Percentiles rank a stretch among this genome's conserved stretches.
Conservation (phyloP, 139 green algal genomes). For the Monoraphidium neglectum region DNA sequence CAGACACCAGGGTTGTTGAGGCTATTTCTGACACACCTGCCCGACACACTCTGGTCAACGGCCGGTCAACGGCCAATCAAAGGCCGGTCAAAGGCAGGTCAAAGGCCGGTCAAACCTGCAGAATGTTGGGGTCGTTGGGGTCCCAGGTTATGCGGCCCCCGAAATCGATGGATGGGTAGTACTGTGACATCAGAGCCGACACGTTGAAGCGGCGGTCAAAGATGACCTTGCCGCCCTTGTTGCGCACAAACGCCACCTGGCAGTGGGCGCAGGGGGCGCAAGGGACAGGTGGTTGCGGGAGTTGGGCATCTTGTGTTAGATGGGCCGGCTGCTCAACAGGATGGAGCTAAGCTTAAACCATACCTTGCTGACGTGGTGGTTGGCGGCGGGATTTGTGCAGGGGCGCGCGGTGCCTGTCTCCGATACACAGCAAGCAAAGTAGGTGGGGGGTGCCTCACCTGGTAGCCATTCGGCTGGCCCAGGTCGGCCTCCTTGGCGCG, state of each 20-base stretch:
- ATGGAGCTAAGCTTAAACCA: no score
- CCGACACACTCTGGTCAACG: no score
- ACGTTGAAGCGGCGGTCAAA: conserved; percentile 83
- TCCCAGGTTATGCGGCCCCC: conserved; percentile 62
- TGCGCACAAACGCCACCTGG: conserved; percentile 57
- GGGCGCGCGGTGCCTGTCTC: no score
- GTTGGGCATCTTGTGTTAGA: no score
- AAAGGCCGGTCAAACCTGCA: conserved; percentile 55
- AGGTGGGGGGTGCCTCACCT: no score
- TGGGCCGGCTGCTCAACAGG: no score
- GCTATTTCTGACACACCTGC: no score
- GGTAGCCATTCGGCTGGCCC: conserved; percentile 45
- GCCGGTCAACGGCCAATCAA: conserved; percentile 1
- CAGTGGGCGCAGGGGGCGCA: not conserved
- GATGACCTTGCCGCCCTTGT: conserved; percentile 58
- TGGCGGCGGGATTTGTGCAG: no score
- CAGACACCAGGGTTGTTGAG: no score
- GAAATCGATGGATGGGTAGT: conserved; percentile 51
- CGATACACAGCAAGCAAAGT: no score
- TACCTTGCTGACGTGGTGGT: no score
- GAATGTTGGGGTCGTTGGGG: conserved; percentile 63
- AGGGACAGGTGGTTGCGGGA: no score
- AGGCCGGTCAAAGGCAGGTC: not conserved
- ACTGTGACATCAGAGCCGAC: conserved; percentile 59
- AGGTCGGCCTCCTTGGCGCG: conserved; percentile 60